Percentiles rank a stretch among this genome's conserved stretches.
These are phyloP conservation scores for Ambrosia hybrid DNA, from an alignment of 140 eudicot species.

Conservation along the genomic window DNA sequence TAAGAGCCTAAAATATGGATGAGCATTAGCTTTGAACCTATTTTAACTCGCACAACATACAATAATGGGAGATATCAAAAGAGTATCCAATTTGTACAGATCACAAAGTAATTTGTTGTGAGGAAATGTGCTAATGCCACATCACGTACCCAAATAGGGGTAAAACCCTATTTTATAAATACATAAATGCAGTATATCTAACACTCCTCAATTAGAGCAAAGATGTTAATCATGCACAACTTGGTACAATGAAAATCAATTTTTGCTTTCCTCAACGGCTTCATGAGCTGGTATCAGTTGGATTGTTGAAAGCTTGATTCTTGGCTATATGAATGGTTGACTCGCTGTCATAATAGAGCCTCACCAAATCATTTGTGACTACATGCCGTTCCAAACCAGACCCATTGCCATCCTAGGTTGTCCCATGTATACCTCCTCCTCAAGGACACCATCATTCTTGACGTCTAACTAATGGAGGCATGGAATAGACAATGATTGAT, in stretches of 20 bases:
- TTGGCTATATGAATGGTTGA: not conserved
- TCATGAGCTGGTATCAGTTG: not conserved
- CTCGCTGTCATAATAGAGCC: not conserved
- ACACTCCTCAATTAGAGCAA: constrained; percentile 1
- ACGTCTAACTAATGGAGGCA: too few species aligned
- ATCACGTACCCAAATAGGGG: not conserved
- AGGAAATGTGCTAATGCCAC: too few species aligned
- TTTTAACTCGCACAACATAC: too few species aligned
- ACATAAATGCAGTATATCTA: constrained; percentile 1
- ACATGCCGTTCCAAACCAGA: too few species aligned
- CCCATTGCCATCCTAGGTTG: too few species aligned
- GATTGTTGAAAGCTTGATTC: not conserved
- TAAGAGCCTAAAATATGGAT: not conserved
- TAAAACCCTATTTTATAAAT: not conserved
- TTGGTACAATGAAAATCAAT: not conserved
- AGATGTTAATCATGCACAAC: not conserved
- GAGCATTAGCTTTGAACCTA: not conserved
- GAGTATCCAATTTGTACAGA: too few species aligned
- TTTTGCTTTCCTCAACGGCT: not conserved
- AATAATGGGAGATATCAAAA: too few species aligned
- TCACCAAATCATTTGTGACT: not conserved
- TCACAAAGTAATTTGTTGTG: too few species aligned
- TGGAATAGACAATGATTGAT: too few species aligned
- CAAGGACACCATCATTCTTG: too few species aligned
- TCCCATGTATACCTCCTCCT: too few species aligned